Conservation (phyloP, 2,329 filamentous ascomycete genomes). For the Ceratocystis papillata region DNA sequence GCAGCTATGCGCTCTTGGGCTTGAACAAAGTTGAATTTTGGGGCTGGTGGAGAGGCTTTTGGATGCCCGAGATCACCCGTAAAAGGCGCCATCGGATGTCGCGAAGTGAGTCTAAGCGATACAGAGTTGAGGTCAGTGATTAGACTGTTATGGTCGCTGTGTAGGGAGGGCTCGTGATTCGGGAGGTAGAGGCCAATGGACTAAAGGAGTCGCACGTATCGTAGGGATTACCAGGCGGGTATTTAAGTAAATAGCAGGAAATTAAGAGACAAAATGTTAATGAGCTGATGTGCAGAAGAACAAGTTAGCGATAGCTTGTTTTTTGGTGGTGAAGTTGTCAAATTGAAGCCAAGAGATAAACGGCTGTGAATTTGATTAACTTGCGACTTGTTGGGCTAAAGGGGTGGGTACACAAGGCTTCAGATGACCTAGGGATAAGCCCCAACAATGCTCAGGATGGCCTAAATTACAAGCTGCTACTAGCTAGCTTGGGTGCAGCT, state of each 20-base stretch:
- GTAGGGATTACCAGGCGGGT: neutral
- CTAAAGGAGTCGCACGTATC: neutral
- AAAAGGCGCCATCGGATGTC: neutral
- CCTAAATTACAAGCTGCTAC: too few relatives aligned
- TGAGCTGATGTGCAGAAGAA: neutral
- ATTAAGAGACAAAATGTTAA: neutral
- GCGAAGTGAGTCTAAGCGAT: neutral
- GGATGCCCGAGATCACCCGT: neutral
- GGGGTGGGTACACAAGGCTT: too few relatives aligned
- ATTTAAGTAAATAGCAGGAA: neutral
- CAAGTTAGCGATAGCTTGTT: slow-evolving; percentile 2
- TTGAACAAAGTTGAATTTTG: slow-evolving; percentile 58
- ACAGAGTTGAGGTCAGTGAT: neutral
- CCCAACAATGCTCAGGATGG: too few relatives aligned
- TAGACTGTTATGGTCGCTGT: neutral
- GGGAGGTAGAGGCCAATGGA: neutral
- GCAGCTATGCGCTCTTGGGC: slow-evolving; percentile 79
- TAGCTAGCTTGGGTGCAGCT: too few relatives aligned
- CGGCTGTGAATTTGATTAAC: neutral
- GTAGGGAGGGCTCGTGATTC: neutral
- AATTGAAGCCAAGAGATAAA: neutral
- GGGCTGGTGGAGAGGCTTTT: neutral
- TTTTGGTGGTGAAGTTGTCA: neutral
- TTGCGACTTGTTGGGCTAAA: too few relatives aligned
- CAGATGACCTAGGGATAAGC: too few relatives aligned